Percentiles rank a stretch among this genome's conserved stretches.
phyloP scores from a whole-genome alignment of 306 rosid genomes.

The Carpinus viminea region DNA sequence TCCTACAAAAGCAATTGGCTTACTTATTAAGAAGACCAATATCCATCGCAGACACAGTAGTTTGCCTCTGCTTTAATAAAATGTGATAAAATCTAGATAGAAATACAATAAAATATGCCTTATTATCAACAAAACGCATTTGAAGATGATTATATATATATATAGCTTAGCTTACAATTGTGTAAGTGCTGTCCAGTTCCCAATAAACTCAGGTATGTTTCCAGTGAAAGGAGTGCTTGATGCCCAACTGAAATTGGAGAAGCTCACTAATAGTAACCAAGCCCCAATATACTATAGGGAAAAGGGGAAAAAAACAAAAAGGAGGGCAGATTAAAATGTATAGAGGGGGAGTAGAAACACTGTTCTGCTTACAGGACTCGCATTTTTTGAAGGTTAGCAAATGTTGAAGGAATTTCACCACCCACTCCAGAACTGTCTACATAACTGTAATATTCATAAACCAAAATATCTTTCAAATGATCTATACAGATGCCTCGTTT shows the following conservation, averaged over 20 bases:
- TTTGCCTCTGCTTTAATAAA: background rate
- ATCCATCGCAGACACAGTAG: background rate
- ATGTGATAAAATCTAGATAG: background rate
- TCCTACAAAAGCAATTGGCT: conserved; percentile 15
- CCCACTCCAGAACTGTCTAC: conserved; percentile 15
- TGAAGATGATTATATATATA: background rate
- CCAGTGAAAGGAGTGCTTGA: conserved; percentile 28
- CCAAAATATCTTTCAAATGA: background rate
- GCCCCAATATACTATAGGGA: background rate
- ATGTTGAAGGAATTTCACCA: conserved; percentile 35
- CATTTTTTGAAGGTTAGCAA: conserved; percentile 25
- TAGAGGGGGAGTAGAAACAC: background rate
- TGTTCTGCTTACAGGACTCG: conserved; percentile 10
- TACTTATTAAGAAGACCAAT: background rate
- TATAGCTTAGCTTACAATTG: background rate
- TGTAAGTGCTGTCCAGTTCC: conserved; percentile 31
- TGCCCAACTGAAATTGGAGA: conserved; percentile 16
- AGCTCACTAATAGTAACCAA: background rate
- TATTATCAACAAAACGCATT: background rate
- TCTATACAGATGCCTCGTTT: background rate
- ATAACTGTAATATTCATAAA: conserved; percentile 14
- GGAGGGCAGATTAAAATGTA: background rate
- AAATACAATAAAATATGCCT: too few relatives aligned
- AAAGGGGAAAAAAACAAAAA: too few relatives aligned
- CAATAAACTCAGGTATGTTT: conserved; percentile 31